A percentile compares a stretch with the other conserved stretches of the same genome.
These are phyloP conservation scores for Beauveria australis DNA, from an alignment of 2,329 filamentous ascomycete species.

Conservation along the genomic window DNA sequence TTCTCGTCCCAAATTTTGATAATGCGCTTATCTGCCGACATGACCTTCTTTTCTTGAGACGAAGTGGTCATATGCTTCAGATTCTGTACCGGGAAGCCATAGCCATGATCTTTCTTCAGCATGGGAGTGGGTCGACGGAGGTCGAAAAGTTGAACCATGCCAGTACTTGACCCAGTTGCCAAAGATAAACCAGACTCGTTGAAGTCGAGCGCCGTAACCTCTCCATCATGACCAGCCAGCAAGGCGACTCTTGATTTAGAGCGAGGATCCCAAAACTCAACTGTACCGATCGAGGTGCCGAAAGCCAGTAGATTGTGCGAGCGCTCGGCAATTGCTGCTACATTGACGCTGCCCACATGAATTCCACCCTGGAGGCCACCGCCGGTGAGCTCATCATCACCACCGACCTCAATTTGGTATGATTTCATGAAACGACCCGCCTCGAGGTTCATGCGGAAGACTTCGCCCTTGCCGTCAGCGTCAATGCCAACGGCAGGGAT, in stretches of 20 bases:
- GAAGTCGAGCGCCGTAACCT: slow-evolving; percentile 84
- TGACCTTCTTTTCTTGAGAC: slow-evolving; percentile 74
- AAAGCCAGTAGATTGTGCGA: slow-evolving; percentile 89
- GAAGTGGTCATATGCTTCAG: slow-evolving; percentile 63
- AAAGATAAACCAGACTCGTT: slow-evolving; percentile 75
- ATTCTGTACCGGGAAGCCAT: slow-evolving; percentile 85
- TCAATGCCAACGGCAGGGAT: slow-evolving; percentile 85
- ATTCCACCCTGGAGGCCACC: slow-evolving; percentile 81
- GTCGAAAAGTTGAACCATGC: slow-evolving; percentile 86
- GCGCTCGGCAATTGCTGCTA: slow-evolving; percentile 75
- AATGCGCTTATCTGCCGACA: slow-evolving; percentile 88
- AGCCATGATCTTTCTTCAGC: slow-evolving; percentile 90
- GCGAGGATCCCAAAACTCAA: slow-evolving; percentile 93
- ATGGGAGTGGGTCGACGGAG: slow-evolving; percentile 79
- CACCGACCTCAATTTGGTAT: slow-evolving; percentile 84
- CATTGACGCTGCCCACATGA: slow-evolving; percentile 77
- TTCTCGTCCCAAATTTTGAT: slow-evolving; percentile 93
- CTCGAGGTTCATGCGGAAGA: slow-evolving; percentile 88
- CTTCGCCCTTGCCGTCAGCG: slow-evolving; percentile 77
- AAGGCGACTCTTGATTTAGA: slow-evolving; percentile 75
- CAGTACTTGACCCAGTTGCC: slow-evolving; percentile 78
- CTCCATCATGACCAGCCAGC: slow-evolving; percentile 58
- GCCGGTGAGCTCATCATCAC: slow-evolving; percentile 65
- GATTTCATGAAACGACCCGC: slow-evolving; percentile 89
- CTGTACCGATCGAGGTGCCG: slow-evolving; percentile 87